Base-by-base conservation (phyloP, 2,329 filamentous ascomycete genomes). In the Epichloe scottii region DNA sequence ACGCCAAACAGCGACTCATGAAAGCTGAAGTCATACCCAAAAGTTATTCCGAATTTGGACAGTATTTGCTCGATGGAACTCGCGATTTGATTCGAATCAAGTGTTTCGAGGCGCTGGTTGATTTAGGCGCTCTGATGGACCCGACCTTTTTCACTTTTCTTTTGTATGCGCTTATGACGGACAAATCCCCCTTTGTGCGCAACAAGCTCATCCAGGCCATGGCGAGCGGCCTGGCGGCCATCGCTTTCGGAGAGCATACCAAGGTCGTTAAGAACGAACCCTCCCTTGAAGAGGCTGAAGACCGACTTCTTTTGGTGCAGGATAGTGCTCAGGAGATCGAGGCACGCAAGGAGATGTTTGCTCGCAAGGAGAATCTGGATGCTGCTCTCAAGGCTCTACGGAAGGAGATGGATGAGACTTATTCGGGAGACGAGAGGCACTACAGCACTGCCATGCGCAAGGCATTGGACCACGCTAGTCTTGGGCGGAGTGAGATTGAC, bases 51-150 rank as follows among this genome's bases (percentile, higher is more conserved):
- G 75, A 80, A 52, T 84, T 84, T 60, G 71, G 78, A 21, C 77
- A 81, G 56, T 85, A 85, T 58, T 68, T 84, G 10, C 76, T 82
- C 57, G 82, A 85, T 58, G 79, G 75, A 52, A 85, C 79, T 5
- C 68, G 73, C 46, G 81, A 85, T 56, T 65, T 75, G 38, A 79
- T 85, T 48, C 77, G 82, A 21, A 77, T 85, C 64, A 83, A 83
- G 63, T 79, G 79, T 2, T 84, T 81, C 51, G 78, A 84, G 57
- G 74, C 77, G 10, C 66, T 86, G 43, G 71, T 84, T 38, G 79
- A 84, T 54, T 72, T 85, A n/a, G 80, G 79, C 0, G 73, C 75
- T 46, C 68, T 85, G 58, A 68, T 75, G 56, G 76, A 79, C 50
- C 68, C 76, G 2, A 65, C 67, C 1, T 71, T 85, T 42, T 70